Conservation (phyloP, 768 basidiomycete species). For the Tricholoma furcatifolium region DNA sequence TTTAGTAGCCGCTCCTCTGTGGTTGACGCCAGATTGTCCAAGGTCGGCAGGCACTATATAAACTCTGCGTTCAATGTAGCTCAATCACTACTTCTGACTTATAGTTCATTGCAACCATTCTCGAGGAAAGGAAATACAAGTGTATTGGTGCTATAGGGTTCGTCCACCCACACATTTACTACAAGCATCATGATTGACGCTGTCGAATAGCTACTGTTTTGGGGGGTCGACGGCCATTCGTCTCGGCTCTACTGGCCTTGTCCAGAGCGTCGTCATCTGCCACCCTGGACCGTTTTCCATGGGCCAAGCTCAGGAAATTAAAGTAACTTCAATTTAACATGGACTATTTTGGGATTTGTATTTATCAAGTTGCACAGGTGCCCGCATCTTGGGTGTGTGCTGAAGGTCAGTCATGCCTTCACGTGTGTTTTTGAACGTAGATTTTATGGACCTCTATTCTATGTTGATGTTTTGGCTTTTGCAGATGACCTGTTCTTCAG, state of each 20-base stretch:
- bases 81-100: not conserved
- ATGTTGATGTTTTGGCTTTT: not conserved
- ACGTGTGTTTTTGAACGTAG: not conserved
- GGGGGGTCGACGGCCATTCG: conserved; percentile 19
- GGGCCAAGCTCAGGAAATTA: conserved; percentile 18
- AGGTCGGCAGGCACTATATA: conserved; percentile 7
- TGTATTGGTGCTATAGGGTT: conserved; percentile 42
- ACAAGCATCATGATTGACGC: not conserved
- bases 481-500: conserved; percentile 22
- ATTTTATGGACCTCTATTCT: not conserved
- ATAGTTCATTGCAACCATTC: conserved; percentile 34
- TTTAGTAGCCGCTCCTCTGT: conserved; percentile 31
- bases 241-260: conserved; percentile 17
- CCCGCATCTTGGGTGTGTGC: conserved; percentile 24
- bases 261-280: conserved; percentile 21
- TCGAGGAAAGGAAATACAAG: conserved; percentile 36
- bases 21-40: conserved; percentile 25
- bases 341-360: not conserved
- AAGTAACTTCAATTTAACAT: conserved; percentile 4
- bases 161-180: conserved; percentile 1
- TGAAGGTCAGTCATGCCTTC: conserved; percentile 14
- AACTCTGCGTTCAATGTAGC: not conserved
- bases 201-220: conserved; percentile 20
- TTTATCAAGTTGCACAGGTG: conserved; percentile 11
- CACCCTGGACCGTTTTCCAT: conserved; percentile 20